Conservation (phyloP, 371 early-diverging fungal species). For the Zychaea mexicana region DNA sequence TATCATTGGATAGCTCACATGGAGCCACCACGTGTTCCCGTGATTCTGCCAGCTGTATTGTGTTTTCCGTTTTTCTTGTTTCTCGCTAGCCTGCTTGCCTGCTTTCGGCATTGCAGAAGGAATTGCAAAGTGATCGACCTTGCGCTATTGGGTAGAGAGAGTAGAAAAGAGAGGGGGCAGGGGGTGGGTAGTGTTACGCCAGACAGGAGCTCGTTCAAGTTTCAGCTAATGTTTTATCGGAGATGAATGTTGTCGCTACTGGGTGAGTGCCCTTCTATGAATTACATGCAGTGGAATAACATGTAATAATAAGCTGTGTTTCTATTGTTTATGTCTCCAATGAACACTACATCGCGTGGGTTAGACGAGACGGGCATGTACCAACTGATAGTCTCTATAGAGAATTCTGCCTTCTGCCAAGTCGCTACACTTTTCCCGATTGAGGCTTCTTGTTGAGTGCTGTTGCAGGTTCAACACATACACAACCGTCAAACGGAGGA, state of each 20-base stretch:
- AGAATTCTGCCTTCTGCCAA: too few species aligned
- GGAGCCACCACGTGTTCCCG: slow-evolving; percentile 1
- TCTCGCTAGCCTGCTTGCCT: neutral
- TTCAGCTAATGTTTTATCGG: neutral
- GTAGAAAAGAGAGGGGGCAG: neutral
- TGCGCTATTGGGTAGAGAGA: neutral
- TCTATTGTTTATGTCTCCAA: too few species aligned
- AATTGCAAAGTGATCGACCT: neutral
- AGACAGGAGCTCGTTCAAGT: neutral
- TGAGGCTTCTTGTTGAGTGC: too few species aligned
- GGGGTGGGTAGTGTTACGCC: neutral
- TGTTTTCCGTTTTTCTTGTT: neutral
- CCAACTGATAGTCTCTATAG: too few species aligned
- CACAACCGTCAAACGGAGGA: too few species aligned
- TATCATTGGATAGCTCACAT: slow-evolving; percentile 9
- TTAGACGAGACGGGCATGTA: too few species aligned
- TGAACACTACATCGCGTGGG: too few species aligned
- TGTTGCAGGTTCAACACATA: too few species aligned
- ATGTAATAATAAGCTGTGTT: too few species aligned
- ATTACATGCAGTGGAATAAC: too few species aligned
- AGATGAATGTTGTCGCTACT: neutral
- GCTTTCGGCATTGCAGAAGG: neutral
- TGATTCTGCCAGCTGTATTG: neutral
- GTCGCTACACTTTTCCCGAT: too few species aligned
- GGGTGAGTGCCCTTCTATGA: too few species aligned